Conservation (phyloP, 495 filamentous ascomycete genomes). For the Antarctomyces pellizariae region DNA sequence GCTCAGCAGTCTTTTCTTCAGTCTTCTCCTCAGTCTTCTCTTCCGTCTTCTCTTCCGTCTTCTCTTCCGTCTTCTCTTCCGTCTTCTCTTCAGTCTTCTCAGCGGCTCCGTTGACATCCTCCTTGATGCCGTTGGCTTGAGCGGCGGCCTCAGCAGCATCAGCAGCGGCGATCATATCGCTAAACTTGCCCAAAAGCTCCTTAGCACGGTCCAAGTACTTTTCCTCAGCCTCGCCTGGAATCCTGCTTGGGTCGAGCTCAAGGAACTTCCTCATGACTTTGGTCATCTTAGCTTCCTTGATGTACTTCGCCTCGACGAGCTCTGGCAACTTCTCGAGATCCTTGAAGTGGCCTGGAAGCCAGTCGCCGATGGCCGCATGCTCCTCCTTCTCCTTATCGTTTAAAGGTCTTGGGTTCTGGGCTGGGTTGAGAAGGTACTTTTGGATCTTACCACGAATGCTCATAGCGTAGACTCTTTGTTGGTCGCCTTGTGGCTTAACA, state of each 20-base stretch:
- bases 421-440: conserved; percentile 28
- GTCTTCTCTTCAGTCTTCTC: conserved; percentile 7
- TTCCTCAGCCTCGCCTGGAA: conserved; percentile 9
- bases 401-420: no score
- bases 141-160: conserved; percentile 12
- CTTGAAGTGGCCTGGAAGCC: conserved; percentile 6
- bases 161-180: conserved; percentile 18
- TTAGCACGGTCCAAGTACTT: no score
- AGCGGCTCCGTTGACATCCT: conserved; percentile 9
- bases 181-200: no score
- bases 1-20: conserved; percentile 2
- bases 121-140: conserved; percentile 10
- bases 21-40: conserved; percentile 6
- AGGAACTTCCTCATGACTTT: conserved; percentile 5
- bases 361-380: conserved; percentile 9
- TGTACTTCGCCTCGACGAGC: no score
- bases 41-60: conserved; percentile 8
- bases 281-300: no score
- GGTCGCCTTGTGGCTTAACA: no score
- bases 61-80: conserved; percentile 4
- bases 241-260: conserved; percentile 8
- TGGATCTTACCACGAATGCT: no score
- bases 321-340: conserved; percentile 11
- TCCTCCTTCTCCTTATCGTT: conserved; percentile 14
- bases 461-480: no score